Evolutionary conservation across 768 basidiomycete genomes (phyloP).

Genomic region (Rickenella mellea): DNA sequence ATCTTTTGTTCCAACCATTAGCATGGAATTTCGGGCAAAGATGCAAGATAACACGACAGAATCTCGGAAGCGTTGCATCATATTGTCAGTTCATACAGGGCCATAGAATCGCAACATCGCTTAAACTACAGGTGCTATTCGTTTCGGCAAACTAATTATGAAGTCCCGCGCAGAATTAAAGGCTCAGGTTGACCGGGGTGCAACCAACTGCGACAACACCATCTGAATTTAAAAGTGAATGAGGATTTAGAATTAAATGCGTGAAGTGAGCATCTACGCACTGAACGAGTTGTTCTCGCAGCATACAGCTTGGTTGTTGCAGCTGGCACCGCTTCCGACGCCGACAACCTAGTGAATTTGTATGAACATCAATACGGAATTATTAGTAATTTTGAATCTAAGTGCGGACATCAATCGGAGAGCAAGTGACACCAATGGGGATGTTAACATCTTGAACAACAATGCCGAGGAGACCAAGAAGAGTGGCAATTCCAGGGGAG

Average conservation of each 20-base stretch:
- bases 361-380: not conserved
- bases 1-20: no score
- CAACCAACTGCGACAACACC: not conserved
- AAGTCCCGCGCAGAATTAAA: no score
- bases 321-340: not conserved
- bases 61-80: no score
- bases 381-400: not conserved
- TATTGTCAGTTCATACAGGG: no score
- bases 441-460: conserved; percentile 11
- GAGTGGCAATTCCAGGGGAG: no score
- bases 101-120: no score
- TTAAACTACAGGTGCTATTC: no score
- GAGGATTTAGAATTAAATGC: not conserved
- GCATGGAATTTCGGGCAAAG: no score
- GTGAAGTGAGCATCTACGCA: not conserved
- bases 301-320: conserved; percentile 3
- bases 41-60: no score
- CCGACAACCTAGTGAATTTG: conserved; percentile 7
- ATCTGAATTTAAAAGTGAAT: not conserved
- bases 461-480: no score
- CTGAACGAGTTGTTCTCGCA: conserved; percentile 1
- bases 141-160: no score
- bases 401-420: conserved; percentile 12
- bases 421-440: conserved; percentile 20
- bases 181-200: not conserved